phyloP scores from a whole-genome alignment of 176 grass and related monocot species.

The Oryza punctata region DNA sequence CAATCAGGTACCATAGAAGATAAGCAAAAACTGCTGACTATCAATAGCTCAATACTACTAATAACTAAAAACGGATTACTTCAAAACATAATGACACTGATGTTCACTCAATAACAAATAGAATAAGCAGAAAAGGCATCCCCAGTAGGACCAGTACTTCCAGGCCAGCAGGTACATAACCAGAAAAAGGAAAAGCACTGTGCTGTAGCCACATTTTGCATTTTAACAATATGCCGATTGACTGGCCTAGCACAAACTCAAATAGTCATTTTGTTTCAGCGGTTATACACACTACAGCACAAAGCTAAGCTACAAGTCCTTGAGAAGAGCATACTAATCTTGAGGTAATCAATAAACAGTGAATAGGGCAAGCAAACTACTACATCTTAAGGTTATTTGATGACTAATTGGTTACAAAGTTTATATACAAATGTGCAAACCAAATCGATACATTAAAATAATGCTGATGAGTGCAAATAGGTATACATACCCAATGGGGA shows the following conservation, averaged over 20 bases:
- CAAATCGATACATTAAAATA: constrained; percentile 18
- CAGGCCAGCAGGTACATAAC: background rate
- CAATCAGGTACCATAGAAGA: background rate
- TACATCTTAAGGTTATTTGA: background rate
- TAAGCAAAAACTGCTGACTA: background rate
- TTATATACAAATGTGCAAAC: background rate
- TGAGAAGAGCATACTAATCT: background rate
- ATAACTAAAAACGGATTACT: background rate
- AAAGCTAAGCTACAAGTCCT: constrained; percentile 3
- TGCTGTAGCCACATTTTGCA: background rate
- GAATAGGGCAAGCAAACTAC: background rate
- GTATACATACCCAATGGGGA: constrained; percentile 59
- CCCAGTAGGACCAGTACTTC: background rate
- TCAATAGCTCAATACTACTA: background rate
- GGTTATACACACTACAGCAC: background rate
- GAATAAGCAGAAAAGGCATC: background rate
- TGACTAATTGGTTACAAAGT: background rate
- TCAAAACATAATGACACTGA: background rate
- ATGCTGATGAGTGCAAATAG: background rate
- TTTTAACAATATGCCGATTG: background rate
- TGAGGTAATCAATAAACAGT: background rate
- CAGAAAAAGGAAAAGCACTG: background rate
- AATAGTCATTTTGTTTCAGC: background rate
- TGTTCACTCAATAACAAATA: constrained; percentile 1
- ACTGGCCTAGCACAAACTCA: background rate